Base-by-base conservation (phyloP, 805 yeast genomes). In the Dipodascus albidus region DNA sequence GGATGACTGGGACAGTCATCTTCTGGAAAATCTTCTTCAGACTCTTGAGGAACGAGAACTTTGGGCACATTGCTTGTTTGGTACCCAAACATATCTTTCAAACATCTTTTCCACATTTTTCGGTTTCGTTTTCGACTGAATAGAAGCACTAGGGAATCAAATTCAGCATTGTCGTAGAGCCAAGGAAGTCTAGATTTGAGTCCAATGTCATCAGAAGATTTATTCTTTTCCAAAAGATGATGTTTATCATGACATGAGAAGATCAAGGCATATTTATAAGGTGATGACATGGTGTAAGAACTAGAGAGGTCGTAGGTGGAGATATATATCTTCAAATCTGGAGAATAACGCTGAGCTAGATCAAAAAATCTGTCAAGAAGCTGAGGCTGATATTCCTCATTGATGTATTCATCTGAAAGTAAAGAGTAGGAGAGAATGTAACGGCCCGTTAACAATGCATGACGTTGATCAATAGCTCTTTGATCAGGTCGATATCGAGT, bases 11-110 rank as follows among this genome's bases (percentile, higher is more conserved):
- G 4, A 14, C 4, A 38, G 15, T 17, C 44, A 4, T 38, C 44
- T 6, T 6, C 14, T 6, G 44, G n/a, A 4, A 14, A 6, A n/a
- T 17, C n/a, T 6, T 11, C 9, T 17, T 14, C 44, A n/a, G 6
- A n/a, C n/a, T n/a, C 20, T 11, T 14, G 4, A 19, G 17, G 14
- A 38, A 6, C 44, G 20, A 38, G 20, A 8, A 6, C n/a, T 38
- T 38, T 38, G 44, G 44, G 44, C 20, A 38, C 44, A 38, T 6
- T 14, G n/a, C 44, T 38, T 4, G 44, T 17, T 11, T 38, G n/a
- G n/a, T 38, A 38, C 6, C 44, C 44, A 38, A 38, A 38, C 44
- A 38, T 38, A 38, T 38, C 44, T 38, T 38, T 38, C 44, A 38
- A 17, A 14, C 44, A 38, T 19, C 44, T 38, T 17, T 38, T 38